A percentile compares a stretch with the other conserved stretches of the same genome.
Evolutionary conservation across 768 basidiomycete genomes (phyloP).

Genomic region (Aureoboletus auriporus): DNA sequence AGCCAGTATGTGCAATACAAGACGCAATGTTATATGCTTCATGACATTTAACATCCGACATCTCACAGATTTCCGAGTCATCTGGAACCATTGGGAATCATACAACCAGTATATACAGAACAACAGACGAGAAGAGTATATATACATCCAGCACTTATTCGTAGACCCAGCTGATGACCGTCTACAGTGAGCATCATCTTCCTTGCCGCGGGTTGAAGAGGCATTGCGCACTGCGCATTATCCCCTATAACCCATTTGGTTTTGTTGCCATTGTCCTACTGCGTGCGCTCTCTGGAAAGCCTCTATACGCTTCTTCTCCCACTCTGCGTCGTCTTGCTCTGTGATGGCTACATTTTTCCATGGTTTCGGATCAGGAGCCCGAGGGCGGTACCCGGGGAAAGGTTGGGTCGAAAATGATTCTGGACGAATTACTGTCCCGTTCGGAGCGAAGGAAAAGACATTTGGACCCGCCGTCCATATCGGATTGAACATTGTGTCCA

Average conservation of each 20-base stretch:
- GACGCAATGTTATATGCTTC: too few species aligned
- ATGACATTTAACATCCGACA: too few species aligned
- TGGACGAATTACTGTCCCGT: conserved; percentile 8
- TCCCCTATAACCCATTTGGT: not conserved
- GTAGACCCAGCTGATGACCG: too few species aligned
- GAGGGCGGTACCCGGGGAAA: not conserved
- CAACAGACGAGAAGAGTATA: too few species aligned
- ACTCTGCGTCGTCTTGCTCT: conserved; percentile 14
- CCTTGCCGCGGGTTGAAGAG: too few species aligned
- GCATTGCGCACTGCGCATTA: not conserved
- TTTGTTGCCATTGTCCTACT: not conserved
- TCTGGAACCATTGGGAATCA: too few species aligned
- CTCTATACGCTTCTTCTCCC: not conserved
- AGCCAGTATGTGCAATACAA: too few species aligned
- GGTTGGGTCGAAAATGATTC: not conserved
- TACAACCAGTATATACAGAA: too few species aligned
- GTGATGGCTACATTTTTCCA: conserved; percentile 18
- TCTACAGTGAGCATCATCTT: too few species aligned
- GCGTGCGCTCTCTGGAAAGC: not conserved
- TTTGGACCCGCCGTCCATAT: conserved; percentile 27
- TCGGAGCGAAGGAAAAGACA: conserved; percentile 9
- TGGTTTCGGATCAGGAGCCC: conserved; percentile 1
- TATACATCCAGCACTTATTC: too few species aligned
- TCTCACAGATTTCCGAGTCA: too few species aligned
- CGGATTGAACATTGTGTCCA: conserved; percentile 41